These are phyloP conservation scores for Pythium volutum DNA, from an alignment of 352 stramenopile species.

Conservation along the genomic window DNA sequence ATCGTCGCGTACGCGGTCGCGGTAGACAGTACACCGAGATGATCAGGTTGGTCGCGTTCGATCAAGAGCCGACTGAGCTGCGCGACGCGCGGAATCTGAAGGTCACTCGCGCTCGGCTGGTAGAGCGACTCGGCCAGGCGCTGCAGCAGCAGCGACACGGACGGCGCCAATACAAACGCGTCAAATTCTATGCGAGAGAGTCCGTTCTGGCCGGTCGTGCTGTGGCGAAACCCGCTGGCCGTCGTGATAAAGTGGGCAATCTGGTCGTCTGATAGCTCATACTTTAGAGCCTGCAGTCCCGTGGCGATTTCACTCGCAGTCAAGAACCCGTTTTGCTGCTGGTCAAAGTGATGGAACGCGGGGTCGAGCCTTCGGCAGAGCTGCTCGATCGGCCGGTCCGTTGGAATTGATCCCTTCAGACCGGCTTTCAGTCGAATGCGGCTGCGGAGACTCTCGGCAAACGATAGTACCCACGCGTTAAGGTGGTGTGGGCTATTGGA, in stretches of 20 bases:
- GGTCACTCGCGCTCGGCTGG: constrained; percentile 11
- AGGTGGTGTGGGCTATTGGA: constrained; percentile 1
- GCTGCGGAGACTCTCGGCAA: constrained; percentile 41
- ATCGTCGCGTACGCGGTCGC: constrained; percentile 33
- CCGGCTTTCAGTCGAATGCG: constrained; percentile 30
- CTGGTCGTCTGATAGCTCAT: constrained; percentile 35
- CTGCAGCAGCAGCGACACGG: constrained; percentile 30
- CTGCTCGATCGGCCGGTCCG: neutral
- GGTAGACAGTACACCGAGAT: constrained; percentile 30
- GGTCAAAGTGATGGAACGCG: constrained; percentile 71
- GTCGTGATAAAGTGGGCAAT: constrained; percentile 32
- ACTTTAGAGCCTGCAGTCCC: constrained; percentile 47
- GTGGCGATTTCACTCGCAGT: constrained; percentile 28
- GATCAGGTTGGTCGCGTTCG: constrained; percentile 25
- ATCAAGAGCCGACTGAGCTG: constrained; percentile 47
- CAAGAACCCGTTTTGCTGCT: constrained; percentile 47
- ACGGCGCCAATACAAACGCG: constrained; percentile 66
- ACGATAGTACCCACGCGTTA: constrained; percentile 22
- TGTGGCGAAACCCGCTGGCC: constrained; percentile 47
- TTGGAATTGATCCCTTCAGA: constrained; percentile 13
- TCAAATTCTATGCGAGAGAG: constrained; percentile 80
- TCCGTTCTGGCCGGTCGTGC: constrained; percentile 13
- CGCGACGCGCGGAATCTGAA: constrained; percentile 37
- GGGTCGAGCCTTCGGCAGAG: constrained; percentile 29
- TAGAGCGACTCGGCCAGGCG: constrained; percentile 34